phyloP scores from a whole-genome alignment of 1,284 basidiomycete species.

The Cryptococcus sp. region DNA sequence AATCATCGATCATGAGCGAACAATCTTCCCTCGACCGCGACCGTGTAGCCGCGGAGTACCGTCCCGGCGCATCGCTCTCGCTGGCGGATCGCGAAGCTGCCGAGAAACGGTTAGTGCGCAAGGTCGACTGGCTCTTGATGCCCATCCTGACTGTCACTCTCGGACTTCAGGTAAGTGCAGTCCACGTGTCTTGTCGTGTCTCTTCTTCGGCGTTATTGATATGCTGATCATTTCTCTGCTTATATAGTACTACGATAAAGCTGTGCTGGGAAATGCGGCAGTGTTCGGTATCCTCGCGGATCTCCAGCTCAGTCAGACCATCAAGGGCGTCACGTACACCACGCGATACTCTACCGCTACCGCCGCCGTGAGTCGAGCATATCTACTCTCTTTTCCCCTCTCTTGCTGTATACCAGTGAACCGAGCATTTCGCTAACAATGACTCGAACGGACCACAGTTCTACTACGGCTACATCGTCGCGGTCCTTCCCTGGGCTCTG shows the following conservation, averaged over 20 bases:
- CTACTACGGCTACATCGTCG: slow-evolving; percentile 58
- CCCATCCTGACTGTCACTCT: slow-evolving; percentile 56
- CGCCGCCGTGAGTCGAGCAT: slow-evolving; percentile 30
- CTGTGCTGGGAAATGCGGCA: slow-evolving; percentile 56
- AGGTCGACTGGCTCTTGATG: slow-evolving; percentile 44
- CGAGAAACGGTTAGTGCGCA: slow-evolving; percentile 33
- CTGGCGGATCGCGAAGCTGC: not conserved
- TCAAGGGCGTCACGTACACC: slow-evolving; percentile 48
- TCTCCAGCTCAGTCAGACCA: slow-evolving; percentile 45
- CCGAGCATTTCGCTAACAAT: slow-evolving; percentile 2
- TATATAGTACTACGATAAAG: slow-evolving; percentile 55
- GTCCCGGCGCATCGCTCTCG: no score
- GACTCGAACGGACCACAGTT: slow-evolving; percentile 40
- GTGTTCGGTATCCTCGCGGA: slow-evolving; percentile 58
- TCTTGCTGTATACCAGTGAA: no score
- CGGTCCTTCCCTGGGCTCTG: slow-evolving; percentile 55
- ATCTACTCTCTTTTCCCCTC: no score
- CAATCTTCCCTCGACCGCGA: no score
- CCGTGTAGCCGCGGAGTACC: no score
- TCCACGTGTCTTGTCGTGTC: not conserved
- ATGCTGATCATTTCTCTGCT: not conserved
- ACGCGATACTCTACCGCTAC: slow-evolving; percentile 50
- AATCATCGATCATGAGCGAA: no score
- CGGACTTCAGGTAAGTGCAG: slow-evolving; percentile 50
- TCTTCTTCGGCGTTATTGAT: not conserved